phyloP scores from a whole-genome alignment of 176 grass and related monocot genomes.

The Carex parvula region DNA sequence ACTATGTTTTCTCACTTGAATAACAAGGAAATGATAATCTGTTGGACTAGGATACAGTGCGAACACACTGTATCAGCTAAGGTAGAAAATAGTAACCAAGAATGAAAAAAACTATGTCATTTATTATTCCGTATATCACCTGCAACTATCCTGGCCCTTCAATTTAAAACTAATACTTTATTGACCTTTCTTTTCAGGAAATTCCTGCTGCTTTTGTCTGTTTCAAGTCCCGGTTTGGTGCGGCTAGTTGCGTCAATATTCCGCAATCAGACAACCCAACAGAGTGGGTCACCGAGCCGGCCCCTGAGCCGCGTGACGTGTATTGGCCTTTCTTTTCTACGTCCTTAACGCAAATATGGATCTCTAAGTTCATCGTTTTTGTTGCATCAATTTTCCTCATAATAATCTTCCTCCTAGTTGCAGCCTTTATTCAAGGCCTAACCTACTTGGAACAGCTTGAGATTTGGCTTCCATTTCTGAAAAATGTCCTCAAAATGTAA shows the following conservation, averaged over 20 bases:
- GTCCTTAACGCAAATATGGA: conserved; percentile 85
- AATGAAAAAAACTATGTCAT: neutral
- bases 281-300: conserved; percentile 83
- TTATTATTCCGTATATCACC: neutral
- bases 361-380: conserved; percentile 81
- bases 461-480: conserved; percentile 81
- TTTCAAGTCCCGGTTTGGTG: conserved; percentile 74
- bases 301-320: conserved; percentile 77
- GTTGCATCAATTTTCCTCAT: conserved; percentile 72
- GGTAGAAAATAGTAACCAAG: neutral
- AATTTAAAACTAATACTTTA: conserved; percentile 7
- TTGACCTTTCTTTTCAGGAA: conserved; percentile 45
- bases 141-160: neutral
- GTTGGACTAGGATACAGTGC: no score
- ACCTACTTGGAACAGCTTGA: conserved; percentile 87
- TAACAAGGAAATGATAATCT: neutral
- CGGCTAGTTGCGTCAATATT: conserved; percentile 65
- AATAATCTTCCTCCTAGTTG: conserved; percentile 67
- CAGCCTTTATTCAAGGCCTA: conserved; percentile 84
- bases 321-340: conserved; percentile 97
- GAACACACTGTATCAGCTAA: neutral
- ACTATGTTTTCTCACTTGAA: neutral
- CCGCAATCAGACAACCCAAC: conserved; percentile 71
- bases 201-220: conserved; percentile 73
- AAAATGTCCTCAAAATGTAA: conserved; percentile 66